These are phyloP conservation scores for Ajuga reptans DNA, from an alignment of 305 asterid genomes.

Conservation along the genomic window DNA sequence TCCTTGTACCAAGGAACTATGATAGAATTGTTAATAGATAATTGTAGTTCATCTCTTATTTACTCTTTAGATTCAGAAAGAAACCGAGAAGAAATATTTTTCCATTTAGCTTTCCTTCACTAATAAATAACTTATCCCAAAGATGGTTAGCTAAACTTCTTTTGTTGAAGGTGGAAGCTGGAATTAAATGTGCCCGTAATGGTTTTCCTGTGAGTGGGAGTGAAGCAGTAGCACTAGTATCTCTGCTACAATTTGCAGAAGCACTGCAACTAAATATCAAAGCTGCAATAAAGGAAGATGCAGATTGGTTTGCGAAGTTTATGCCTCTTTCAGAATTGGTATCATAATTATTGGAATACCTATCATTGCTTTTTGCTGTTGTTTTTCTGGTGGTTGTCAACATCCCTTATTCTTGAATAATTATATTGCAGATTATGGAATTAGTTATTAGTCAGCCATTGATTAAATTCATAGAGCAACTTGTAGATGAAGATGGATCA, in stretches of 20 bases:
- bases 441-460: conserved; percentile 47
- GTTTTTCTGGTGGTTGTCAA: conserved; percentile 15
- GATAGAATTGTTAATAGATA: background rate
- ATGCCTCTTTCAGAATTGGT: conserved; percentile 89
- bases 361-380: conserved; percentile 12
- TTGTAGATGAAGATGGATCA: conserved; percentile 86
- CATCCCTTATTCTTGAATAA: conserved; percentile 11
- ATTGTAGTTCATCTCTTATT: background rate
- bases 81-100: background rate
- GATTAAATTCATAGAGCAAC: conserved; percentile 56
- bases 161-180: conserved; percentile 60
- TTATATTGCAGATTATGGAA: conserved; percentile 61
- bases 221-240: conserved; percentile 66
- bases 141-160: conserved; percentile 7
- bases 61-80: background rate
- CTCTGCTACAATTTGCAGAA: conserved; percentile 55
- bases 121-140: background rate
- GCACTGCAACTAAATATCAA: conserved; percentile 61
- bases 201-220: conserved; percentile 60
- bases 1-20: background rate
- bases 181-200: conserved; percentile 51
- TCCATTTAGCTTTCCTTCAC: background rate
- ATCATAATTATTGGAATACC: conserved; percentile 18
- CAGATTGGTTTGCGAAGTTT: conserved; percentile 60
- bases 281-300: conserved; percentile 72